Percentiles rank a stretch among this genome's conserved stretches.
These are phyloP conservation scores for Fraxinus pennsylvanica DNA, from an alignment of 257 asterid genomes.

Conservation along the genomic window DNA sequence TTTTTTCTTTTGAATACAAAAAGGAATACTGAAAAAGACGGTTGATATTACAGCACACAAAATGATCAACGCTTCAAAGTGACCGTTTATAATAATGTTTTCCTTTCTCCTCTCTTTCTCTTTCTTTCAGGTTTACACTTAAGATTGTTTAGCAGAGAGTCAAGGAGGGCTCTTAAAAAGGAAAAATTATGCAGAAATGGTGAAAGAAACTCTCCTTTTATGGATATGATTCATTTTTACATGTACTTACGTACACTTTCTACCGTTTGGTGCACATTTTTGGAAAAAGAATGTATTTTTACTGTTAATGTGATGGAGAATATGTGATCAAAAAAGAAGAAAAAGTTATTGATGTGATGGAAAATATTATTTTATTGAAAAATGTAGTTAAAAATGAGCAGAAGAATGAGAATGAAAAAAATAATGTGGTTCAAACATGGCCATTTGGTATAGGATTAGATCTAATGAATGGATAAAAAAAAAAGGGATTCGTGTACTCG, in stretches of 20 bases:
- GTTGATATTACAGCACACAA: constrained; percentile 29
- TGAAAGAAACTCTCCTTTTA: constrained; percentile 65
- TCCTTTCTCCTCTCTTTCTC: constrained; percentile 10
- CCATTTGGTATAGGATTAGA: not conserved
- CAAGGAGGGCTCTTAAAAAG: not conserved
- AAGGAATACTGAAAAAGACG: constrained; percentile 17
- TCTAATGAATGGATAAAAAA: not conserved
- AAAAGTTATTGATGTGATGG: too few species aligned
- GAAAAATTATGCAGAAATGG: constrained; percentile 44
- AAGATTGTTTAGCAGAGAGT: not conserved
- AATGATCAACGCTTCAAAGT: constrained; percentile 77
- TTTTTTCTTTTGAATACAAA: too few species aligned
- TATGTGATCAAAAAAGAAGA: too few species aligned
- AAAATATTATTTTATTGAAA: too few species aligned
- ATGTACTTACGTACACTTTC: too few species aligned
- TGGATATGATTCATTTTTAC: not conserved
- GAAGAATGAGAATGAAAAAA: too few species aligned
- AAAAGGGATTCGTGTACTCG: not conserved
- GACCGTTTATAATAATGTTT: constrained; percentile 64
- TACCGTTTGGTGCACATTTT: too few species aligned
- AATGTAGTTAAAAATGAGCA: too few species aligned
- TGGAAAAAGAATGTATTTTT: too few species aligned
- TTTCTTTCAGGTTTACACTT: constrained; percentile 30
- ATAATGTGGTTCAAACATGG: too few species aligned
- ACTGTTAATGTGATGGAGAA: too few species aligned